Base-by-base conservation (phyloP, 345 rosid species). In the Eucalyptus urophylla region DNA sequence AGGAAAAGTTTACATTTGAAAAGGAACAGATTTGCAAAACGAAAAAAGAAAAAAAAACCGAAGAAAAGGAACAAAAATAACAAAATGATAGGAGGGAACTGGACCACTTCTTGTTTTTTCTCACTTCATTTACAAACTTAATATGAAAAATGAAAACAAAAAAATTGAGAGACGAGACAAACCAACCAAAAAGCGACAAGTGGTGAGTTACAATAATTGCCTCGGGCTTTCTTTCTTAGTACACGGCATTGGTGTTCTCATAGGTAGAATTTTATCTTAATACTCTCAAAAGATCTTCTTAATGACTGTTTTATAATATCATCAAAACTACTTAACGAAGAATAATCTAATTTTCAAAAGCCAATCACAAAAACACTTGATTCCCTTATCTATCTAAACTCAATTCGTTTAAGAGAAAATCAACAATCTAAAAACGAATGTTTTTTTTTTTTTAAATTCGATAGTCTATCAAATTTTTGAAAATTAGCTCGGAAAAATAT, bases 251-350 rank as follows among this genome's bases (percentile, higher is more conserved):
- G 67, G 67, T 60, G 31, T 27, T 60, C 67, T 27, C 14, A 25
- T 60, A 6, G 7, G 7, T 60, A 60, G 15, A 60, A 25, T 11
- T 60, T 27, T 27, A 0, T 3, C 16, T 0, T 12, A 60, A 3
- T 2, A 27, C 1, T 27, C 67, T 60, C 16, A 6, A 27, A 60
- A 3, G 7, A 60, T 27, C 31, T 60, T 60, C 3, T 60, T 60
- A 12, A 60, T 4, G 0, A 3, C 0, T 25, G 15, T 60, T 60
- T 25, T 27, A 60, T 60, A 60, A 60, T 24, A 8, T 15, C 14
- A 60, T 6, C 1, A 12, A 27, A 60, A 27, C 31, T 60, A 27
- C 67, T 27, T 11, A 60, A 60, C 4, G 3, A 53, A 7, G 10
- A 17, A 53, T 19, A 53, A 53, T 53, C 22, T 4, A 0, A 53